Percentiles rank a stretch among this genome's conserved stretches.
Conservation (phyloP, 1,139 yeast species). For the Oligophagozyma castellii region DNA sequence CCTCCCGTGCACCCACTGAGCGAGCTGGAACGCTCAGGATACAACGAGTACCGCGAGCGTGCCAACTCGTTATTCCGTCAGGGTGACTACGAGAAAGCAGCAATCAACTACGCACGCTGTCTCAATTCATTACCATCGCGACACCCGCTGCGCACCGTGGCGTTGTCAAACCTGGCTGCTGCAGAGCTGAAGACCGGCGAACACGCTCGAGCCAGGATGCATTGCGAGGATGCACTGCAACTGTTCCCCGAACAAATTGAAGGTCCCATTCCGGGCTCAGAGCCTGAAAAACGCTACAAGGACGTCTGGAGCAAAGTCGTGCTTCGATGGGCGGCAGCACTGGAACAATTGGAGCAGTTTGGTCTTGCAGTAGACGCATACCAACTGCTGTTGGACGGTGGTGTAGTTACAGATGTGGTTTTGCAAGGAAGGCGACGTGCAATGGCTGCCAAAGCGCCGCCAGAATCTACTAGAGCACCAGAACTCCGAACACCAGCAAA, state of each 20-base stretch:
- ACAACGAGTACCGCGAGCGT: conserved; percentile 38
- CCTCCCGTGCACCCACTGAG: conserved; percentile 13
- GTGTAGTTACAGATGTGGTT: conserved; percentile 47
- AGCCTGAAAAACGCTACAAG: conserved; percentile 44
- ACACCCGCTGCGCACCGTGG: conserved; percentile 56
- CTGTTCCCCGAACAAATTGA: conserved; percentile 35
- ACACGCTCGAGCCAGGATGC: conserved; percentile 43
- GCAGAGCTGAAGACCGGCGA: conserved; percentile 64
- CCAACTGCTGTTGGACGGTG: conserved; percentile 48
- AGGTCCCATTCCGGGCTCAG: conserved; percentile 26
- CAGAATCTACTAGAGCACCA: no score
- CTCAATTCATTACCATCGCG: conserved; percentile 45
- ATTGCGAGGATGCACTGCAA: conserved; percentile 43
- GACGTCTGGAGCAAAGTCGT: conserved; percentile 65
- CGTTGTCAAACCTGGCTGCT: conserved; percentile 65
- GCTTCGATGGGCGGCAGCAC: conserved; percentile 65
- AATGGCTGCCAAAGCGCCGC: conserved; percentile 13
- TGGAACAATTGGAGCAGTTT: conserved; percentile 65
- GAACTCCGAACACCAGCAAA: conserved; percentile 13
- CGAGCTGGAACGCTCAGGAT: conserved; percentile 20
- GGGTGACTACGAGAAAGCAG: conserved; percentile 73
- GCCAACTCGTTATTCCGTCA: conserved; percentile 54
- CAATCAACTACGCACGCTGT: conserved; percentile 46
- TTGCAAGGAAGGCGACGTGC: conserved; percentile 70
- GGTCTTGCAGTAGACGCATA: conserved; percentile 50